Conservation (phyloP, 2,329 filamentous ascomycete species). For the Aspergillus cejpii region DNA sequence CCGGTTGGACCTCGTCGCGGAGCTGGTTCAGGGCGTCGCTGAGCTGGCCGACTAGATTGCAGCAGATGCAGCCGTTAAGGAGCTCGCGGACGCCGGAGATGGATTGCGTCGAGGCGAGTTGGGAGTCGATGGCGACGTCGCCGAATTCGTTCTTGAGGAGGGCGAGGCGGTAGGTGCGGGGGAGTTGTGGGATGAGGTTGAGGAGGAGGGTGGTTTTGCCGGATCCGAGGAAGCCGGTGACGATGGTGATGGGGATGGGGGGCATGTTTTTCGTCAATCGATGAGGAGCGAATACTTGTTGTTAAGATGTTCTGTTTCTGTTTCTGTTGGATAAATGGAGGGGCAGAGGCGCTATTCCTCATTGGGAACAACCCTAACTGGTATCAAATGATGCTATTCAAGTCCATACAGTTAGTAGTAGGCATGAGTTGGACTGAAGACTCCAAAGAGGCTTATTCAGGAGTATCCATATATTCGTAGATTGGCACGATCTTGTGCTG, state of each 20-base stretch:
- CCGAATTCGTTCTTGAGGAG: constrained; percentile 98
- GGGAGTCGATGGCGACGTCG: constrained; percentile 85
- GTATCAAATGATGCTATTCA: background rate
- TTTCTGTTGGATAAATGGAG: background rate
- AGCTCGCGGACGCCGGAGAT: constrained; percentile 89
- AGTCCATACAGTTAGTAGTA: no score
- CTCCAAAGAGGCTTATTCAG: no score
- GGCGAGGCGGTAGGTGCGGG: constrained; percentile 79
- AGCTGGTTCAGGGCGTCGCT: constrained; percentile 72
- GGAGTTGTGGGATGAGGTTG: constrained; percentile 85
- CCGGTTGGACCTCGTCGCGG: constrained; percentile 54
- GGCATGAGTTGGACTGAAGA: no score
- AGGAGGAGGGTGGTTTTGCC: constrained; percentile 96
- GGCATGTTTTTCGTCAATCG: no score
- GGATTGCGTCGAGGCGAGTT: constrained; percentile 73
- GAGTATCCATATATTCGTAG: no score
- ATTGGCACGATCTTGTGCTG: no score
- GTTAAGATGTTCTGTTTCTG: no score
- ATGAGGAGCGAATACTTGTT: no score
- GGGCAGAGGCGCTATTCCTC: background rate
- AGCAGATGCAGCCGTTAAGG: constrained; percentile 97
- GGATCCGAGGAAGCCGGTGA: constrained; percentile 92
- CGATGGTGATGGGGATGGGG: constrained; percentile 82
- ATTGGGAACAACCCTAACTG: background rate
- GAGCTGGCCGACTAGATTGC: constrained; percentile 91